Conservation (phyloP, 805 yeast species). For the Yarrowia porcina region DNA sequence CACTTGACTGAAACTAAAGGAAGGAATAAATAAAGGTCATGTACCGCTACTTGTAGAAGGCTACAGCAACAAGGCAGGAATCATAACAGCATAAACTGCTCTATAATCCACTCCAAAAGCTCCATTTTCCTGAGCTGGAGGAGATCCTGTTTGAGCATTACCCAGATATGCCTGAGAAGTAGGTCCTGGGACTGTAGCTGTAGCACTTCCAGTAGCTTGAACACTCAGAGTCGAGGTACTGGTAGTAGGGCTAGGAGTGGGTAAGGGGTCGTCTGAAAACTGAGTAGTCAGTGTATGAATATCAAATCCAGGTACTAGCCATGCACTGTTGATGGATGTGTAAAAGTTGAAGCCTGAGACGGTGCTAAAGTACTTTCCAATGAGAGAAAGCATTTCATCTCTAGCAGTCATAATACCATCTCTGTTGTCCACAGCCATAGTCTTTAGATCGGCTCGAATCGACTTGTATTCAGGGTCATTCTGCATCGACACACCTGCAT, state of each 20-base stretch:
- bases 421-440: not conserved
- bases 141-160: not conserved
- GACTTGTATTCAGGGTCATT: slow-evolving; percentile 1
- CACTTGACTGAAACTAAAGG: not conserved
- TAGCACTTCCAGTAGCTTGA: not conserved
- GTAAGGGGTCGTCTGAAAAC: slow-evolving; percentile 7
- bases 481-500: not conserved
- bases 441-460: not conserved
- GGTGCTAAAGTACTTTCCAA: not conserved
- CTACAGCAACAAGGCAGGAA: slow-evolving; percentile 2
- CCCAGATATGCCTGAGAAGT: not conserved
- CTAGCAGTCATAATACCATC: slow-evolving; percentile 1
- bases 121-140: not conserved
- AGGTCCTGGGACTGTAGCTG: not conserved
- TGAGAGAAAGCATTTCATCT: slow-evolving; percentile 10
- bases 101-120: not conserved
- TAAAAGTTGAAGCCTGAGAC: slow-evolving; percentile 6
- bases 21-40: not conserved
- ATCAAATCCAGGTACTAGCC: not conserved
- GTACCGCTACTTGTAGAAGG: not conserved
- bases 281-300: slow-evolving; percentile 3
- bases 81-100: not conserved
- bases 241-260: not conserved
- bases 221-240: not conserved
- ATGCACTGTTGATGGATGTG: not conserved